These are phyloP conservation scores for Russula sp. DNA, from an alignment of 768 basidiomycete species.

Conservation along the genomic window DNA sequence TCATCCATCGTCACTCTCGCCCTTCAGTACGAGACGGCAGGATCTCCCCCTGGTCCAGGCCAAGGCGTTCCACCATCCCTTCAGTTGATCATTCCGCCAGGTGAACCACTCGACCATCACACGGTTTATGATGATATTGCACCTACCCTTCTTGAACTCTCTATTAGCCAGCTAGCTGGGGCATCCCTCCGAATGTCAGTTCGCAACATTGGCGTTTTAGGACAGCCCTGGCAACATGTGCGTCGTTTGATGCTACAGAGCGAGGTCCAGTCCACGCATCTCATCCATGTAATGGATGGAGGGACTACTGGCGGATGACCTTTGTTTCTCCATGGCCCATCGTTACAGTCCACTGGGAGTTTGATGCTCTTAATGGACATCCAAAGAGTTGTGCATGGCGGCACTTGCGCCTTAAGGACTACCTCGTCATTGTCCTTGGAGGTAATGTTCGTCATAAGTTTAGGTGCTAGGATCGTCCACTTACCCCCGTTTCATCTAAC, in stretches of 20 bases:
- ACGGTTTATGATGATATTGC: no score
- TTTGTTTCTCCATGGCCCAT: background rate
- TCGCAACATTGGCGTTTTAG: background rate
- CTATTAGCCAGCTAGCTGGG: background rate
- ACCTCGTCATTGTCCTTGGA: background rate
- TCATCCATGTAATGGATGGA: background rate
- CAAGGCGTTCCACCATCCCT: background rate
- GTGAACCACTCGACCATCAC: background rate
- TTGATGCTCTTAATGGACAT: background rate
- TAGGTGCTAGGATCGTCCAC: background rate
- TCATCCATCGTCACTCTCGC: constrained; percentile 1
- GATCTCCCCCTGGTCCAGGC: background rate
- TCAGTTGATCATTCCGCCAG: background rate
- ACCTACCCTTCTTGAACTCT: background rate
- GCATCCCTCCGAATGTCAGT: background rate
- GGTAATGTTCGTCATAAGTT: background rate
- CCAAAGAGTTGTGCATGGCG: no score
- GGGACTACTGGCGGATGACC: background rate
- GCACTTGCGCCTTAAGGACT: background rate
- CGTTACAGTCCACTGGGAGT: background rate
- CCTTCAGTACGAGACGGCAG: background rate
- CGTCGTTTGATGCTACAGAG: no score
- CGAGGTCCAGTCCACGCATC: background rate
- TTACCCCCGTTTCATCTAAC: background rate
- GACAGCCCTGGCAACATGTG: background rate